Percentiles rank a stretch among this genome's conserved stretches.
phyloP scores from a whole-genome alignment of 192 early-diverging fungal species.

The Backusella luteola region DNA sequence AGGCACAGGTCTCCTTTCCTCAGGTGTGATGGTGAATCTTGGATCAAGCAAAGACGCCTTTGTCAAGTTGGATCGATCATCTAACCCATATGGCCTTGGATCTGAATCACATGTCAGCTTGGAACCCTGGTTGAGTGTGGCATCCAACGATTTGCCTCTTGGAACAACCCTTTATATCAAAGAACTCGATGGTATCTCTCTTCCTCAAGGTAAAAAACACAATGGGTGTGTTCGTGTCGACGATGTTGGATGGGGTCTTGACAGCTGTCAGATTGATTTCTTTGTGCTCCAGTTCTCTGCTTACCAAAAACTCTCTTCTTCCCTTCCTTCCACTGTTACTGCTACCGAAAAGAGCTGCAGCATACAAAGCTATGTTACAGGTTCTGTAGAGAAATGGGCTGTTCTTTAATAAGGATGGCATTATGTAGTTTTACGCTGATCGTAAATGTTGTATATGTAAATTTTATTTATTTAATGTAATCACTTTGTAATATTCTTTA shows the following conservation, averaged over 20 bases:
- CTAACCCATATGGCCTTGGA: no score
- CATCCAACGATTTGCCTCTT: slow-evolving; percentile 34
- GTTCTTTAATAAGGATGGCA: not conserved
- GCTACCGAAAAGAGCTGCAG: slow-evolving; percentile 12
- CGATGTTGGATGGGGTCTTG: slow-evolving; percentile 35
- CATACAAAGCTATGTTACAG: slow-evolving; percentile 17
- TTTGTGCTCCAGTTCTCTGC: slow-evolving; percentile 24
- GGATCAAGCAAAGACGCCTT: not conserved
- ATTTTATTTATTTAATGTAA: no score
- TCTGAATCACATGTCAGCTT: no score
- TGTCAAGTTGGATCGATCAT: no score
- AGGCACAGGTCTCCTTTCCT: slow-evolving; percentile 32
- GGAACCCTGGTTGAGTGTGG: slow-evolving; percentile 35
- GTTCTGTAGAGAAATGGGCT: slow-evolving; percentile 16
- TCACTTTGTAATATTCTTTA: no score
- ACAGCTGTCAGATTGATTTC: slow-evolving; percentile 34
- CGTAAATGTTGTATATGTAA: no score
- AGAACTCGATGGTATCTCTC: slow-evolving; percentile 26
- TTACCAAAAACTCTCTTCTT: not conserved
- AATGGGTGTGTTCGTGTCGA: slow-evolving; percentile 45
- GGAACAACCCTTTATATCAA: slow-evolving; percentile 37
- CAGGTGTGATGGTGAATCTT: slow-evolving; percentile 32
- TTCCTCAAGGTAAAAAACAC: slow-evolving; percentile 37
- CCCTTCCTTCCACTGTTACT: not conserved
- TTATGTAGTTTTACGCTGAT: no score